Percentiles rank a stretch among this genome's conserved stretches.
These are phyloP conservation scores for Penicillium goetzii DNA, from an alignment of 495 filamentous ascomycete species.

Conservation along the genomic window DNA sequence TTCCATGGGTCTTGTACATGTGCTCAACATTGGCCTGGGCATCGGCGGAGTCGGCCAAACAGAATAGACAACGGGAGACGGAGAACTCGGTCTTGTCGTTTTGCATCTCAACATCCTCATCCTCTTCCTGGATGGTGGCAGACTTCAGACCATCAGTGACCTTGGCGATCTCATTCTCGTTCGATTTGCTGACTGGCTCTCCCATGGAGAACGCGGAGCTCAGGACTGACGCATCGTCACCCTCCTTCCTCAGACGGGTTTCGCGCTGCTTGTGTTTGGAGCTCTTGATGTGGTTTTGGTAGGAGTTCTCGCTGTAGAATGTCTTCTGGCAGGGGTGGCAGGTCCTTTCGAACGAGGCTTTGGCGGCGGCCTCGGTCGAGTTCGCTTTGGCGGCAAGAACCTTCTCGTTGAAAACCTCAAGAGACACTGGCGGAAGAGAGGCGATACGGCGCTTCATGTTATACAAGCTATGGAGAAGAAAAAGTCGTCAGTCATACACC, in stretches of 20 bases:
- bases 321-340: constrained; percentile 87
- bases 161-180: constrained; percentile 73
- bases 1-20: constrained; percentile 90
- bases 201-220: constrained; percentile 91
- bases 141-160: constrained; percentile 80
- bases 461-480: constrained; percentile 67
- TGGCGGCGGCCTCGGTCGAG: constrained; percentile 80
- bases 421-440: constrained; percentile 85
- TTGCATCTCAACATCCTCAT: constrained; percentile 38
- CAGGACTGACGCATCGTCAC: constrained; percentile 76
- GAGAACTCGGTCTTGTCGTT: constrained; percentile 41
- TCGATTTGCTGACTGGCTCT: constrained; percentile 65
- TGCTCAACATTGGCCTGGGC: constrained; percentile 75
- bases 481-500: neutral
- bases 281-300: constrained; percentile 88
- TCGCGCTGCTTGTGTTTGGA: constrained; percentile 83
- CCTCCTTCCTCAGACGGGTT: constrained; percentile 47
- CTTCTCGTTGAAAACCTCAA: constrained; percentile 94
- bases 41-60: constrained; percentile 75
- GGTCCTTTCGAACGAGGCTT: constrained; percentile 82
- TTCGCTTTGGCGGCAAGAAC: constrained; percentile 89
- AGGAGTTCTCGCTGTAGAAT: constrained; percentile 95
- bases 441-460: constrained; percentile 96
- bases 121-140: constrained; percentile 64
- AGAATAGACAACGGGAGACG: constrained; percentile 83